These are phyloP conservation scores for Gypsophila paniculata DNA, from an alignment of 179 eudicot genomes.

Conservation along the genomic window DNA sequence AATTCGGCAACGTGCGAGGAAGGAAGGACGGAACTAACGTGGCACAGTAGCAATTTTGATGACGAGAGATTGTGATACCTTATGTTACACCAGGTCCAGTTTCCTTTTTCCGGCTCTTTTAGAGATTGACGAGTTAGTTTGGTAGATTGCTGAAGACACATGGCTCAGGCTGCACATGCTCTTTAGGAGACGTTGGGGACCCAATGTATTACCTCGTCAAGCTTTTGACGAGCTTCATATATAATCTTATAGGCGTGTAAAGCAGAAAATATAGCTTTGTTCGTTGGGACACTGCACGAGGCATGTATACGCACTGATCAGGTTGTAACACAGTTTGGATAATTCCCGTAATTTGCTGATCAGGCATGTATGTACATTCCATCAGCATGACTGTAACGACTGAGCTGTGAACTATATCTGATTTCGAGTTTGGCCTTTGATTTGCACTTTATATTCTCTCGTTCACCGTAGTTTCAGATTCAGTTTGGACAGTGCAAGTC, in stretches of 20 bases:
- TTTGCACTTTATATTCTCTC: neutral
- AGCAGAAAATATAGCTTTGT: slow-evolving; percentile 14
- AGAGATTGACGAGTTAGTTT: slow-evolving; percentile 10
- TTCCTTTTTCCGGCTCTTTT: slow-evolving; percentile 12
- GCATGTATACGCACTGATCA: neutral
- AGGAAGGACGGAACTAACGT: slow-evolving; percentile 55
- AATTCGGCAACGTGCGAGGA: slow-evolving; percentile 55
- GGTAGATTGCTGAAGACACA: slow-evolving; percentile 3
- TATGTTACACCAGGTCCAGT: slow-evolving; percentile 21
- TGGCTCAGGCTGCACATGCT: neutral
- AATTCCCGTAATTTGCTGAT: slow-evolving; percentile 5
- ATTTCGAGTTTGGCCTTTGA: neutral
- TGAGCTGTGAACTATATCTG: neutral
- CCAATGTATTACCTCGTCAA: slow-evolving; percentile 7
- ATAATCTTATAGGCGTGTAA: slow-evolving; percentile 24
- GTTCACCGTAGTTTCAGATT: neutral
- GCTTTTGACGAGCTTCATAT: slow-evolving; percentile 17
- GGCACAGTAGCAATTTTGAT: slow-evolving; percentile 15
- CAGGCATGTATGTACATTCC: neutral
- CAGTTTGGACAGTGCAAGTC: neutral
- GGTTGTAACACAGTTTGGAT: slow-evolving; percentile 7
- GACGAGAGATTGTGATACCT: slow-evolving; percentile 9
- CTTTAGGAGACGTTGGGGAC: neutral
- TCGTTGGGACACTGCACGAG: slow-evolving; percentile 4
- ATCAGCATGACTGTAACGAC: too few relatives aligned